These are phyloP conservation scores for Neophaeococcomyces mojaviensis DNA, from an alignment of 2,329 filamentous ascomycete genomes.

Conservation along the genomic window DNA sequence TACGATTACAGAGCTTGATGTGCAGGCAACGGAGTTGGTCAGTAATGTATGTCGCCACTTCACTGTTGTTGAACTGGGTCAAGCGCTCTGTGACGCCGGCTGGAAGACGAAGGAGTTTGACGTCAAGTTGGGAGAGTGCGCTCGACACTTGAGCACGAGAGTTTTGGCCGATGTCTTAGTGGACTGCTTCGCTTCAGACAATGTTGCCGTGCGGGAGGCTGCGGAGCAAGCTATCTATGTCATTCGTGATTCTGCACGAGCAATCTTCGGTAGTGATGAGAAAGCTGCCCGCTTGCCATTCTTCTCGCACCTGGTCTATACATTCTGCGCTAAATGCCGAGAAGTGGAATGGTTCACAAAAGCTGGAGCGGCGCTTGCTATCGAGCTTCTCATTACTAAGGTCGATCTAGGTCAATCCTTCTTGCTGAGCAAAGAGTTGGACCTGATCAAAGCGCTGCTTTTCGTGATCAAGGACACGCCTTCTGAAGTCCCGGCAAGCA, in stretches of 20 bases:
- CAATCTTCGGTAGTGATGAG: conserved; percentile 68
- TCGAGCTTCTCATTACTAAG: conserved; percentile 77
- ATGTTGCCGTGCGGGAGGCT: conserved; percentile 69
- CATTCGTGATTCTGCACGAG: conserved; percentile 66
- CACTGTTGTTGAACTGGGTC: conserved; percentile 79
- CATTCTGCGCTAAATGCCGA: conserved; percentile 90
- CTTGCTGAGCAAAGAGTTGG: conserved; percentile 73
- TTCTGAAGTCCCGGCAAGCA: conserved; percentile 82
- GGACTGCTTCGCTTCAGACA: conserved; percentile 81
- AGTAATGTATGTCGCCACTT: conserved; percentile 82
- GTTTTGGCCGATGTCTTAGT: conserved; percentile 83
- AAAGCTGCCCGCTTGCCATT: conserved; percentile 71
- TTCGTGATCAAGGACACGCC: conserved; percentile 99
- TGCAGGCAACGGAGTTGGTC: conserved; percentile 67
- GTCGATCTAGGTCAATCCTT: conserved; percentile 77
- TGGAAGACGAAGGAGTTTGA: conserved; percentile 73
- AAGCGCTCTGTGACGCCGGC: conserved; percentile 72
- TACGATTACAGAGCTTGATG: conserved; percentile 71
- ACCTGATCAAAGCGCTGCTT: conserved; percentile 84
- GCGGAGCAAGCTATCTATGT: conserved; percentile 71
- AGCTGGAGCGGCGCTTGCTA: conserved; percentile 82
- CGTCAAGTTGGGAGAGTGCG: conserved; percentile 77
- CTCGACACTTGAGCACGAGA: conserved; percentile 76
- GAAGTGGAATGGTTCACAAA: conserved; percentile 99
- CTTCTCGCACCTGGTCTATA: conserved; percentile 72